Percentiles rank a stretch among this genome's conserved stretches.
Conservation (phyloP, 2,329 filamentous ascomycete species). For the Alternaria sp. region DNA sequence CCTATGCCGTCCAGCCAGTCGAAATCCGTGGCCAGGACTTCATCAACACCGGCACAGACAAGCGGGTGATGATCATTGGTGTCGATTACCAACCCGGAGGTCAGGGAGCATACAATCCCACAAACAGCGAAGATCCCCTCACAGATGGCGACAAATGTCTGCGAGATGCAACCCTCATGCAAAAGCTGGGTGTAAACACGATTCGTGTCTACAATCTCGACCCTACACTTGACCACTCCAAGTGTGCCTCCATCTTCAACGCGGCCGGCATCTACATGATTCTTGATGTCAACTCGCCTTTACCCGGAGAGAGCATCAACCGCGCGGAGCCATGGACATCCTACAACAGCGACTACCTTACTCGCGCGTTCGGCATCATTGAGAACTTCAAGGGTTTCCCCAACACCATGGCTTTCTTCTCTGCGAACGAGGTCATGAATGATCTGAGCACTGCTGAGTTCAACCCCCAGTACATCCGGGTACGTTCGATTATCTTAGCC, state of each 20-base stretch:
- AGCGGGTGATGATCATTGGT: conserved; percentile 67
- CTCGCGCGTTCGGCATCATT: conserved; percentile 66
- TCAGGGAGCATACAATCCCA: conserved; percentile 62
- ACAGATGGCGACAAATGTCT: conserved; percentile 64
- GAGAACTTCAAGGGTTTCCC: conserved; percentile 72
- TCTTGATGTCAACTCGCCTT: conserved; percentile 69
- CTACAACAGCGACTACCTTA: conserved; percentile 63
- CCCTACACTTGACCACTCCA: conserved; percentile 64
- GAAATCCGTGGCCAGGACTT: conserved; percentile 66
- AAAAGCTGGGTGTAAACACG: conserved; percentile 67
- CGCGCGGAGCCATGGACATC: conserved; percentile 60
- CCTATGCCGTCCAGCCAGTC: conserved; percentile 62
- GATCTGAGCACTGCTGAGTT: conserved; percentile 58
- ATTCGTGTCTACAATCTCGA: conserved; percentile 71
- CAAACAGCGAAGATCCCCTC: conserved; percentile 59
- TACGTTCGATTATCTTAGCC: conserved; percentile 29
- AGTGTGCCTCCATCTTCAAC: conserved; percentile 70
- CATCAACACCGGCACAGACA: conserved; percentile 63
- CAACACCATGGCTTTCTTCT: conserved; percentile 71
- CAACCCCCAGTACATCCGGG: conserved; percentile 65
- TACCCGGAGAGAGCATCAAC: conserved; percentile 63
- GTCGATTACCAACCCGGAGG: conserved; percentile 69
- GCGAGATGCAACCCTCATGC: conserved; percentile 69
- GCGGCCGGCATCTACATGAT: conserved; percentile 70
- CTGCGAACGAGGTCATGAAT: conserved; percentile 73